These are phyloP conservation scores for Penicillium sp. DNA, from an alignment of 2,329 filamentous ascomycete species.

Conservation along the genomic window DNA sequence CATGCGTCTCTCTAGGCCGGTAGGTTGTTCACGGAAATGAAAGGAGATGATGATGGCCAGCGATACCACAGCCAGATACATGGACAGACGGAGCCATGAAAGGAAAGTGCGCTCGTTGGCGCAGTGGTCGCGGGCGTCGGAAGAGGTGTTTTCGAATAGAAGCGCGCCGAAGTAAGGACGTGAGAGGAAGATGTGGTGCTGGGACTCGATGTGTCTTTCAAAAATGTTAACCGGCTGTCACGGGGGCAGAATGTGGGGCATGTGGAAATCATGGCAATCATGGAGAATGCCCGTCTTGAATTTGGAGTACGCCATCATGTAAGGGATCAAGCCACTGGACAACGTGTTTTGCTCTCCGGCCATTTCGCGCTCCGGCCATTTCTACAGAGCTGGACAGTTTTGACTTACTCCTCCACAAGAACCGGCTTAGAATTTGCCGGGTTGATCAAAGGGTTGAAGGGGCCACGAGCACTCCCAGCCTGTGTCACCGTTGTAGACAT, in stretches of 20 bases:
- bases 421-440: conserved; percentile 51
- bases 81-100: conserved; percentile 81
- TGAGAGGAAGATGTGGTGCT: conserved; percentile 49
- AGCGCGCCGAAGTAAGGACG: conserved; percentile 57
- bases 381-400: background rate
- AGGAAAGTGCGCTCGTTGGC: conserved; percentile 74
- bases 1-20: conserved; percentile 68
- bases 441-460: conserved; percentile 54
- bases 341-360: background rate
- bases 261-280: background rate
- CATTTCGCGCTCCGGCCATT: background rate
- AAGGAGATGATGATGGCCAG: conserved; percentile 92
- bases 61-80: conserved; percentile 88
- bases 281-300: background rate
- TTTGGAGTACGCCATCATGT: background rate
- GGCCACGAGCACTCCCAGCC: conserved; percentile 22
- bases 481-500: conserved; percentile 15
- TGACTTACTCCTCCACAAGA: conserved; percentile 48
- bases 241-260: background rate
- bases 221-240: background rate
- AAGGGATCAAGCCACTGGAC: conserved; percentile 2
- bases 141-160: conserved; percentile 65
- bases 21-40: conserved; percentile 74
- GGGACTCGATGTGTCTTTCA: conserved; percentile 29
- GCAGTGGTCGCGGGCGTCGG: conserved; percentile 65